Evolutionary conservation across 2,329 filamentous ascomycete genomes (phyloP).

Genomic region (Sclerotinia sclerotiorum): DNA sequence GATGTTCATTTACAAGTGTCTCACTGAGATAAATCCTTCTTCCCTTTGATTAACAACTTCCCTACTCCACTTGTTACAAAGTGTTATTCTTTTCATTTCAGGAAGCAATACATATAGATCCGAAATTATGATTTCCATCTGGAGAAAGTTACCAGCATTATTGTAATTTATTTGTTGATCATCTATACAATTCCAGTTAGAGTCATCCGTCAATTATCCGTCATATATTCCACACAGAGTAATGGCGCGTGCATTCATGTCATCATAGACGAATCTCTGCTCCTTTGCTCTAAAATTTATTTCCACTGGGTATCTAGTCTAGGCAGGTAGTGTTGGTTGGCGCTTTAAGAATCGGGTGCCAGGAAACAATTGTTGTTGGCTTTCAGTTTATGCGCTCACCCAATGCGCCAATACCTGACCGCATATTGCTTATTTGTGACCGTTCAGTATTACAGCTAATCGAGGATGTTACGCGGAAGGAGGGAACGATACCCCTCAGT

Average conservation of each 20-base stretch:
- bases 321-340: not conserved
- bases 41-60: not conserved
- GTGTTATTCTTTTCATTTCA: not conserved
- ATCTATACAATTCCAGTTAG: not conserved
- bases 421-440: not conserved
- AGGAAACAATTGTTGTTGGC: not conserved
- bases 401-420: not conserved
- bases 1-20: not conserved
- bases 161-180: not conserved
- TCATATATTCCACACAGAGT: not conserved
- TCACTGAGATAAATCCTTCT: not conserved
- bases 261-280: not conserved
- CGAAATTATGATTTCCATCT: constrained; percentile 14
- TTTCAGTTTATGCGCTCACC: not conserved
- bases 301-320: too few species aligned
- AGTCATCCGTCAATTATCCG: not conserved
- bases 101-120: not conserved
- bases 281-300: not conserved
- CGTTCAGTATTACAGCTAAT: not conserved
- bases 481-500: not conserved
- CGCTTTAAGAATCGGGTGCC: not conserved
- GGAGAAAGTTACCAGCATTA: not conserved
- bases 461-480: not conserved
- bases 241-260: not conserved
- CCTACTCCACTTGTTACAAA: not conserved